A percentile compares a stretch with the other conserved stretches of the same genome.
phyloP scores from a whole-genome alignment of 148 eudicot genomes.

The Beta vulgaris region DNA sequence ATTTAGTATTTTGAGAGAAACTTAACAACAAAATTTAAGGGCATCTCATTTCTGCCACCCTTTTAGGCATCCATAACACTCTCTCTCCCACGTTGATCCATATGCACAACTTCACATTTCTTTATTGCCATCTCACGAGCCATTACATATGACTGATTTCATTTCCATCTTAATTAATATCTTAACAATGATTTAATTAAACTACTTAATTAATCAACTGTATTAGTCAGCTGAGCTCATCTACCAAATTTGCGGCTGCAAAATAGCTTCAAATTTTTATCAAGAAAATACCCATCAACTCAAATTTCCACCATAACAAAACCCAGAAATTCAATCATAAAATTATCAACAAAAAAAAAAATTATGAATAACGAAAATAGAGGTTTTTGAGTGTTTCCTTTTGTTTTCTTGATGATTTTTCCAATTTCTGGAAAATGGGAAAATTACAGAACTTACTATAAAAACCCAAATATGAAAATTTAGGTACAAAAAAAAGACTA shows the following conservation, averaged over 20 bases:
- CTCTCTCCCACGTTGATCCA: constrained; percentile 34
- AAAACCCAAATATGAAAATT: neutral
- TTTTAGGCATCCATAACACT: constrained; percentile 14
- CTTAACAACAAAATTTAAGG: constrained; percentile 20
- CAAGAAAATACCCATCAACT: neutral
- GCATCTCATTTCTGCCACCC: constrained; percentile 20
- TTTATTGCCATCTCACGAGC: constrained; percentile 24
- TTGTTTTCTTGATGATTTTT: neutral
- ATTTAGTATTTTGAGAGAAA: too few species aligned
- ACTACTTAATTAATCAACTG: constrained; percentile 14
- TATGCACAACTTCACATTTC: constrained; percentile 11
- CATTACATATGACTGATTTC: constrained; percentile 3
- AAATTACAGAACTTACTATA: neutral
- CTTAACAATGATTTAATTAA: neutral
- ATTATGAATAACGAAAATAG: neutral
- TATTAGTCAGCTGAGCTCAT: neutral
- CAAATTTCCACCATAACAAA: neutral
- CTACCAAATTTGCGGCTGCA: constrained; percentile 10
- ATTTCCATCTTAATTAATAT: constrained; percentile 2
- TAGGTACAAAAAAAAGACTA: neutral
- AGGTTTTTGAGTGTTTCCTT: neutral
- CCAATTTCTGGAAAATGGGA: neutral
- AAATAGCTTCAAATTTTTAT: neutral
- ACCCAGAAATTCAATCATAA: constrained; percentile 9
- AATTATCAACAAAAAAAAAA: neutral